Conservation (phyloP, 305 asterid species). For the Vinca major region DNA sequence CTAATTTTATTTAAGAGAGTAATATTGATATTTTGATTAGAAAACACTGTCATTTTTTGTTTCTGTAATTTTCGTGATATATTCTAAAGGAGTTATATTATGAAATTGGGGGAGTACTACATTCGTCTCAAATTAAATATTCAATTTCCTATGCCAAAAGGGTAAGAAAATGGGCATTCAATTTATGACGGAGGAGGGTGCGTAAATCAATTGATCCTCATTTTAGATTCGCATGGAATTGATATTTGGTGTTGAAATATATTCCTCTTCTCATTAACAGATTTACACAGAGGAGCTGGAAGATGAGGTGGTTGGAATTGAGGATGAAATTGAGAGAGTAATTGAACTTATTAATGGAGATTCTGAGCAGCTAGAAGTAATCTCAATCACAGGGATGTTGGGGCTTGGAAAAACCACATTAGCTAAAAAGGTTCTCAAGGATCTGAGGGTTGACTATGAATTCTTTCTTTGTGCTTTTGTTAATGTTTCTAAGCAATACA, state of each 20-base stretch:
- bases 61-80: no score
- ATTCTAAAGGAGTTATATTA: no score
- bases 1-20: no score
- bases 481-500: constrained; percentile 15
- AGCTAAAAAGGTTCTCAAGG: constrained; percentile 16
- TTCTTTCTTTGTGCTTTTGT: constrained; percentile 16
- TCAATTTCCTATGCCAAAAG: no score
- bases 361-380: constrained; percentile 11
- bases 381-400: constrained; percentile 21
- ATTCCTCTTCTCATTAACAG: not conserved
- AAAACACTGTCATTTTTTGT: no score
- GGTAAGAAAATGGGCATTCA: no score
- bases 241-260: not conserved
- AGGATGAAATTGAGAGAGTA: not conserved
- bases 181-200: no score
- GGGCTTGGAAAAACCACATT: constrained; percentile 24
- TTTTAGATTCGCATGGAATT: no score
- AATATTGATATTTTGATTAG: no score
- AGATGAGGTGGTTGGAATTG: not conserved
- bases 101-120: no score
- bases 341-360: not conserved
- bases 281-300: not conserved
- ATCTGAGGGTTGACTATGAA: constrained; percentile 5
- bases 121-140: no score
- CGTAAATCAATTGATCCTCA: no score